These are phyloP conservation scores for Amphichorda felina DNA, from an alignment of 2,329 filamentous ascomycete genomes.

Conservation along the genomic window DNA sequence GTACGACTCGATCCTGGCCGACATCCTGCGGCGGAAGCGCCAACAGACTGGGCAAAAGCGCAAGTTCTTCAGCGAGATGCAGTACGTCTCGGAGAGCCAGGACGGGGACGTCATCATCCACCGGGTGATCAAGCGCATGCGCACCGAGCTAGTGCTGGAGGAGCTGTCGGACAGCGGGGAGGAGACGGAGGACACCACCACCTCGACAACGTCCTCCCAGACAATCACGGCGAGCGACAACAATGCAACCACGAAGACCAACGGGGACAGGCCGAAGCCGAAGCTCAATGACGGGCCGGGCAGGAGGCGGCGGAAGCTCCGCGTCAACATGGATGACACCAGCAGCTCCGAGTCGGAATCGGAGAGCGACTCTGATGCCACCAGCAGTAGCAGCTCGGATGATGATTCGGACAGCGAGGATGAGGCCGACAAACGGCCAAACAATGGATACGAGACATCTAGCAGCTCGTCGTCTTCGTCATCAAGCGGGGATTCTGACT, in stretches of 20 bases:
- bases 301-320: slow-evolving; percentile 40
- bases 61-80: slow-evolving; percentile 40
- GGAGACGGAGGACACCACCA: slow-evolving; percentile 18
- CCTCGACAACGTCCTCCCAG: slow-evolving; percentile 13
- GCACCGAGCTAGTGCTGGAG: slow-evolving; percentile 44
- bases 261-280: slow-evolving; percentile 20
- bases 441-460: slow-evolving; percentile 18
- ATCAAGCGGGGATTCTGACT: slow-evolving; percentile 20
- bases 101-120: slow-evolving; percentile 36
- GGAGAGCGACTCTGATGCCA: slow-evolving; percentile 17
- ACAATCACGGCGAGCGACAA: slow-evolving; percentile 16
- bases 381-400: slow-evolving; percentile 22
- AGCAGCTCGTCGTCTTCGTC: slow-evolving; percentile 31
- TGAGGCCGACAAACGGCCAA: slow-evolving; percentile 7
- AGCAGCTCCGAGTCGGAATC: slow-evolving; percentile 25
- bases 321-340: slow-evolving; percentile 31
- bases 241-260: slow-evolving; percentile 10
- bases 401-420: slow-evolving; percentile 22
- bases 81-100: slow-evolving; percentile 35
- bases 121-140: slow-evolving; percentile 50
- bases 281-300: slow-evolving; percentile 21
- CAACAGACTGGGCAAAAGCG: slow-evolving; percentile 25
- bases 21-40: slow-evolving; percentile 26
- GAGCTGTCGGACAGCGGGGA: slow-evolving; percentile 40
- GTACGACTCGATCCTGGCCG: slow-evolving; percentile 43